Conservation (phyloP, 2,329 filamentous ascomycete species). For the Ascochyta pisi region DNA sequence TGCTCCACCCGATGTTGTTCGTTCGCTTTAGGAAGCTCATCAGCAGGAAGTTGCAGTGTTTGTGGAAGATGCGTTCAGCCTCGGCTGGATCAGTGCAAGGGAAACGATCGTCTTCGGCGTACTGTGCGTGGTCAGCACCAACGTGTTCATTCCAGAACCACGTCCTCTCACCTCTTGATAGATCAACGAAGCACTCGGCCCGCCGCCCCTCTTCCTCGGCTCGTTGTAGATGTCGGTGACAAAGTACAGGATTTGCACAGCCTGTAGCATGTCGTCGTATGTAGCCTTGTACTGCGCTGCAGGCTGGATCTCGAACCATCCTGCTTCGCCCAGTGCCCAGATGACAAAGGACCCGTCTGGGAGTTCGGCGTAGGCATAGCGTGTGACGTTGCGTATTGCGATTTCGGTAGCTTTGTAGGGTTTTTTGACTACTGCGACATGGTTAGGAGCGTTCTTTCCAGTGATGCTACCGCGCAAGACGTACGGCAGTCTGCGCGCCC, state of each 20-base stretch:
- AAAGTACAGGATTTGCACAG: constrained; percentile 69
- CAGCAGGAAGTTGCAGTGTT: constrained; percentile 53
- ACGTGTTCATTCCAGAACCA: background rate
- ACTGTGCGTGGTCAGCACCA: constrained; percentile 31
- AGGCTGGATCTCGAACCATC: constrained; percentile 73
- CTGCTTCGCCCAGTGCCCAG: constrained; percentile 70
- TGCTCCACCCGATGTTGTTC: constrained; percentile 54
- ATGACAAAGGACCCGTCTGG: constrained; percentile 65
- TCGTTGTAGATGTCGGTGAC: constrained; percentile 63
- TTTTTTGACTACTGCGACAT: constrained; percentile 39
- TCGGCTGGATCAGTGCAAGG: constrained; percentile 30
- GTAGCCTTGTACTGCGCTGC: constrained; percentile 63
- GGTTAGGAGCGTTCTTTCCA: constrained; percentile 13
- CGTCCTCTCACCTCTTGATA: constrained; percentile 47
- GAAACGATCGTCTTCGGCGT: constrained; percentile 45
- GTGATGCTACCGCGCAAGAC: constrained; percentile 9
- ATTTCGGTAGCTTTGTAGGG: constrained; percentile 51
- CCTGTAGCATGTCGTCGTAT: constrained; percentile 67
- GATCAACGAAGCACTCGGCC: constrained; percentile 47
- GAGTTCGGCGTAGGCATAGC: constrained; percentile 58
- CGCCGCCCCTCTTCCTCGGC: constrained; percentile 50
- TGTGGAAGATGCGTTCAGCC: constrained; percentile 41
- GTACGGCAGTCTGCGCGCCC: constrained; percentile 40
- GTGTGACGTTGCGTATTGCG: constrained; percentile 61
- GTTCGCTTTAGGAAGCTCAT: constrained; percentile 54